Evolutionary conservation across 495 filamentous ascomycete genomes (phyloP), one percentile per base, ranked within the genome.

Genomic region (Cercophora newfieldiana): DNA sequence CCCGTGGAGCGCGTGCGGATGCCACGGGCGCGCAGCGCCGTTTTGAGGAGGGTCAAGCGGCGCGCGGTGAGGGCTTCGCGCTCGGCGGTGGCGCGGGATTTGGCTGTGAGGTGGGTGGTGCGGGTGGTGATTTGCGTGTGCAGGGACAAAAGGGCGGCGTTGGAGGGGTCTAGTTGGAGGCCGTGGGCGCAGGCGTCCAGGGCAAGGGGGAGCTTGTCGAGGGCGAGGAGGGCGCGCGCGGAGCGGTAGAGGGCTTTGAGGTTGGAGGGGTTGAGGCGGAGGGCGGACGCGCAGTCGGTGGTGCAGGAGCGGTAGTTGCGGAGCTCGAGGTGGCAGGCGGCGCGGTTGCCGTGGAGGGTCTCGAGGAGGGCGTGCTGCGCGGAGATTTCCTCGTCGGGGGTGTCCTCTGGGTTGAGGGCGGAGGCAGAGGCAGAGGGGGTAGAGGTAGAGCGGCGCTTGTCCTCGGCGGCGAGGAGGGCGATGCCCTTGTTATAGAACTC

Each of bases 401-500:
- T 66, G 16, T 74, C 68, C 59, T 85, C 79, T 66, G 29, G 69
- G 66, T 5, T 56, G 50, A 19, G 26, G 28, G 18, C 14, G 47
- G 59, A 8, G 44, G 22, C 21, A 12, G 59, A 5, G 25, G 53
- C 64, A n/a, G n/a, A n/a, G n/a, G n/a, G n/a, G n/a, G n/a, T n/a
- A n/a, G n/a, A n/a, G n/a, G n/a, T n/a, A n/a, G n/a, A n/a, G 18
- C 81, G 72, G 53, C 81, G 80, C 22, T 71, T 71, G 59, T 91
- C 86, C 67, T 87, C 86, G 24, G 80, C 80, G 19, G 81, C 78
- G 24, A 97, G 75, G 0, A 93, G 85, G 2, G 85, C 77, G 30
- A 98, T 81, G 16, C 86, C 91, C 76, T 97, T 97, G 7, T 85
- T 86, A 72, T 99, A 99, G 79, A 91, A 97, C 70, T 97, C 93